Percentiles rank a stretch among this genome's conserved stretches.
These are phyloP conservation scores for Adenanthera pavonina DNA, from an alignment of 306 rosid species.

Conservation along the genomic window DNA sequence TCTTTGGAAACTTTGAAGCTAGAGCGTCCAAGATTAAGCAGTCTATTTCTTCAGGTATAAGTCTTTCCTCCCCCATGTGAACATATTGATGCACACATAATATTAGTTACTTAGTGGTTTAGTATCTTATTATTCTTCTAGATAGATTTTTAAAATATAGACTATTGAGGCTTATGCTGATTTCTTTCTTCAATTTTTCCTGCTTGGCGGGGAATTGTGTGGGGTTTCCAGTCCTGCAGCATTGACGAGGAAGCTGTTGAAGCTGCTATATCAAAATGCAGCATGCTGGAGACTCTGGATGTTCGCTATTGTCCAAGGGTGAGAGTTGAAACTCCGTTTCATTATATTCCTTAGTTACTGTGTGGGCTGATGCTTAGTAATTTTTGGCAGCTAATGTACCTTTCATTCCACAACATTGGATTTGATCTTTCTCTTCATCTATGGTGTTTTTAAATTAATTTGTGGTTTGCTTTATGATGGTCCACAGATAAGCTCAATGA, in stretches of 20 bases:
- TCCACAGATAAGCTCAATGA: constrained; percentile 62
- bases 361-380: background rate
- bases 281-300: constrained; percentile 95
- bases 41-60: constrained; percentile 89
- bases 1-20: constrained; percentile 88
- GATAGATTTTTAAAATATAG: background rate
- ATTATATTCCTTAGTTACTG: constrained; percentile 8
- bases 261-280: constrained; percentile 83
- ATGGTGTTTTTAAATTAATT: background rate
- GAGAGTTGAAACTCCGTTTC: constrained; percentile 13
- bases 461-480: constrained; percentile 18
- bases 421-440: background rate
- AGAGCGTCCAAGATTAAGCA: constrained; percentile 82
- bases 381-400: constrained; percentile 2
- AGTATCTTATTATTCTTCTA: background rate
- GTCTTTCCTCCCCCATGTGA: constrained; percentile 24
- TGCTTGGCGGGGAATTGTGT: constrained; percentile 9
- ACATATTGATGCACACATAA: constrained; percentile 8
- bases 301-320: constrained; percentile 98
- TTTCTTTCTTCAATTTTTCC: background rate
- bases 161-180: background rate
- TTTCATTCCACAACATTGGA: constrained; percentile 4
- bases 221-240: constrained; percentile 77
- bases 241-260: constrained; percentile 82
- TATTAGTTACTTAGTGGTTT: constrained; percentile 9